phyloP scores from a whole-genome alignment of 2,329 filamentous ascomycete genomes.

The Bipolaris gigantea region DNA sequence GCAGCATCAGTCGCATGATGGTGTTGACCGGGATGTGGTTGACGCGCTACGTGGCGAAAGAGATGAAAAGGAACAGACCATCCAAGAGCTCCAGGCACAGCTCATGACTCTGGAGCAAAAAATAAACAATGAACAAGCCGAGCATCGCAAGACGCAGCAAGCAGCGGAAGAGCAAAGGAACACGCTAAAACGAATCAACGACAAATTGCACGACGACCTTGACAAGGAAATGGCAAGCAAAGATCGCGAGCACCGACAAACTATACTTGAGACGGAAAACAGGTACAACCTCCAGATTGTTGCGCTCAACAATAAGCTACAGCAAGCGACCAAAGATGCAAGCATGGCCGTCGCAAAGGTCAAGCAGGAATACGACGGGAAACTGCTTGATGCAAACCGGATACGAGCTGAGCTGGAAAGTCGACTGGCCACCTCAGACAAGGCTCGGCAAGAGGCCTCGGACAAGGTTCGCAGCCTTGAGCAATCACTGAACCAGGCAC shows the following conservation, averaged over 20 bases:
- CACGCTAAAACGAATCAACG: constrained; percentile 67
- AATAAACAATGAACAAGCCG: constrained; percentile 71
- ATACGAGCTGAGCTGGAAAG: constrained; percentile 32
- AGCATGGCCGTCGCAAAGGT: constrained; percentile 28
- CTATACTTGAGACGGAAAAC: constrained; percentile 49
- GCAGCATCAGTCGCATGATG: constrained; percentile 81
- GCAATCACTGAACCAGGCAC: constrained; percentile 28
- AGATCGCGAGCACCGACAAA: constrained; percentile 41
- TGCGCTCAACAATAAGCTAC: constrained; percentile 41
- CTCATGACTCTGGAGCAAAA: constrained; percentile 58
- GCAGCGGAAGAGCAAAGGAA: constrained; percentile 50
- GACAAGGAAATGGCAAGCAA: constrained; percentile 64
- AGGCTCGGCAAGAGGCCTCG: constrained; percentile 30
- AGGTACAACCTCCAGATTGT: constrained; percentile 50
- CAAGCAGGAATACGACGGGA: constrained; percentile 42
- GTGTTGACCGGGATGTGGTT: constrained; percentile 90
- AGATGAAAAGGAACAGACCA: constrained; percentile 67
- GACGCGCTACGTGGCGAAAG: constrained; percentile 80
- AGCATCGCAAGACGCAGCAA: constrained; percentile 66
- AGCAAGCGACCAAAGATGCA: constrained; percentile 36
- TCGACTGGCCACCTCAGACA: constrained; percentile 29
- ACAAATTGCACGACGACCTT: constrained; percentile 70
- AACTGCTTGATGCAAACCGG: constrained; percentile 31
- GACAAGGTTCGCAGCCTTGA: constrained; percentile 34
- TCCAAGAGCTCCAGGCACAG: constrained; percentile 61